Evolutionary conservation across 2,329 filamentous ascomycete species (phyloP), one percentile per base, ranked within the genome.

Genomic region (Capronia epimyces): DNA sequence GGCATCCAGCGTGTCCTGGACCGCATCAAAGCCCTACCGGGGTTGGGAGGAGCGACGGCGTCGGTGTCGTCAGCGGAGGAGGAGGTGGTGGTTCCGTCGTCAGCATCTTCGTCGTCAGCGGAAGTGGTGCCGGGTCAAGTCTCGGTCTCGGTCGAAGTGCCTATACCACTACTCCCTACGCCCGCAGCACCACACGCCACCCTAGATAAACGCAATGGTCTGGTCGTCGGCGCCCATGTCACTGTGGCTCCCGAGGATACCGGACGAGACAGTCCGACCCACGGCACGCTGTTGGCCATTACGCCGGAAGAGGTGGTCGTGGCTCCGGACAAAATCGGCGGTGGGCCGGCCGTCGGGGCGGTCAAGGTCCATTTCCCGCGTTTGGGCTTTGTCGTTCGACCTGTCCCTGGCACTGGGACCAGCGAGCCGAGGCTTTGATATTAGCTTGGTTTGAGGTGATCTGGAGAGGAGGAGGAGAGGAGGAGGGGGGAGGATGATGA

Each of bases 21-120:
- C 52, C 67, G 69, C 45, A 29, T 54, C 76, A 41, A 69, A 72
- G 37, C 15, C n/a, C 8, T 5, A 9, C 37, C 37, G 20, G 27
- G 27, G 27, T 29, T 13, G 1, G 27, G 27, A 29, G 27, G 13
- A 29, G n/a, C n/a, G n/a, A n/a, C n/a, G n/a, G n/a, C n/a, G n/a
- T n/a, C n/a, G n/a, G n/a, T n/a, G n/a, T n/a, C n/a, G n/a, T n/a
- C n/a, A n/a, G n/a, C n/a, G 27, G 27, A 29, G 27, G 27, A 29
- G 27, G 13, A 2, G 8, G 27, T n/a, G n/a, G n/a, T n/a, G n/a
- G n/a, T n/a, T n/a, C n/a, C n/a, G n/a, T n/a, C n/a, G n/a, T n/a
- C n/a, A n/a, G n/a, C n/a, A n/a, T n/a, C n/a, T n/a, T n/a, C n/a
- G n/a, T n/a, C n/a, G n/a, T n/a, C n/a, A n/a, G n/a, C n/a, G n/a